Evolutionary conservation across 202 grass and related monocot species (phyloP).

Genomic region (Alloteropsis angusta): DNA sequence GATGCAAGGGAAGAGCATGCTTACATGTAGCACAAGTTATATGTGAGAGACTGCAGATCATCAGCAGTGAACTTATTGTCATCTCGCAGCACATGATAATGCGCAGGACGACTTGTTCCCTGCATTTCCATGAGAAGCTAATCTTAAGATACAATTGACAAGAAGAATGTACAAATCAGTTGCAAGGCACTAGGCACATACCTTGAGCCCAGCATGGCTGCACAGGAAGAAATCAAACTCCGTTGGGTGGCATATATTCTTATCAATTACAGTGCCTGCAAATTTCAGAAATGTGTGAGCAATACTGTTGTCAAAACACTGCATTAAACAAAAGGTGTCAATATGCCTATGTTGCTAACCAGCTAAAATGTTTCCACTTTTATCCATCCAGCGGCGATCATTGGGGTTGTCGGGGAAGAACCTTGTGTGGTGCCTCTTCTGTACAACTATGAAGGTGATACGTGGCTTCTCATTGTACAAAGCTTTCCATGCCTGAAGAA

Average conservation of each 20-base stretch:
- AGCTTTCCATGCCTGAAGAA: constrained; percentile 53
- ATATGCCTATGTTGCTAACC: constrained; percentile 28
- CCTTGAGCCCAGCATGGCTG: constrained; percentile 67
- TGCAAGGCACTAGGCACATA: neutral
- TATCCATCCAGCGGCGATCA: constrained; percentile 20
- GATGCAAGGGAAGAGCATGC: neutral
- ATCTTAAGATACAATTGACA: neutral
- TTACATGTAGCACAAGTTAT: constrained; percentile 76
- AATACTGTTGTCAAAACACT: neutral
- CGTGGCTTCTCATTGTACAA: constrained; percentile 42
- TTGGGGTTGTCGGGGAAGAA: constrained; percentile 33
- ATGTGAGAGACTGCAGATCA: constrained; percentile 43
- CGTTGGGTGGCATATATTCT: constrained; percentile 63
- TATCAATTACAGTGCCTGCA: constrained; percentile 67
- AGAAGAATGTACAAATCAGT: neutral
- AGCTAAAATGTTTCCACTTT: constrained; percentile 45
- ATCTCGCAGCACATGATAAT: constrained; percentile 70
- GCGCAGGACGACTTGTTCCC: constrained; percentile 55
- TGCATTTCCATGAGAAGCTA: neutral
- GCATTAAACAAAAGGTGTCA: neutral
- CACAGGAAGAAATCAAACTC: constrained; percentile 76
- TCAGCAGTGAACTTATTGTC: constrained; percentile 57
- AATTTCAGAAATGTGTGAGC: constrained; percentile 11
- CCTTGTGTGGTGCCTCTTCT: constrained; percentile 81
- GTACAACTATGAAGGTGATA: constrained; percentile 77